Conservation (phyloP, 106 monocot species). For the Xerophyta viscosa region DNA sequence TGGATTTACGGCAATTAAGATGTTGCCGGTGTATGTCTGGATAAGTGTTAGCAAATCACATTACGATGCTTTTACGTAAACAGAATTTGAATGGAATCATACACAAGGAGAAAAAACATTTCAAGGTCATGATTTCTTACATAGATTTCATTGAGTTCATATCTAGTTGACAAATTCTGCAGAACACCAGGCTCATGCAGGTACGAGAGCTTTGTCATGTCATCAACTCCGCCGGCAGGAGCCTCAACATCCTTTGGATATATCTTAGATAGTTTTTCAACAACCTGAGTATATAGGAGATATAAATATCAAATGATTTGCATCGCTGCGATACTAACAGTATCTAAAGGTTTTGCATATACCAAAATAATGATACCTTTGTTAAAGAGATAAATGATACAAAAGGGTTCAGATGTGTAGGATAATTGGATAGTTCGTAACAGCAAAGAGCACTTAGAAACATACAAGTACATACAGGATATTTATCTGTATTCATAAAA, state of each 20-base stretch:
- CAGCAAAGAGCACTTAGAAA: too few relatives aligned
- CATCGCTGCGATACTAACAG: neutral
- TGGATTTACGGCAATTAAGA: conserved; percentile 76
- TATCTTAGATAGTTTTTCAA: conserved; percentile 47
- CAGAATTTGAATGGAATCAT: neutral
- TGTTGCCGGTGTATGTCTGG: conserved; percentile 83
- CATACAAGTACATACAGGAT: too few relatives aligned
- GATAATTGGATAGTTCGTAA: too few relatives aligned
- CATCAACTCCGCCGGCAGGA: conserved; percentile 75
- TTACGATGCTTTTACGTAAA: too few relatives aligned
- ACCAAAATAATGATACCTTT: neutral
- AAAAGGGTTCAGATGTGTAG: too few relatives aligned
- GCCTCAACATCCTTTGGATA: conserved; percentile 78
- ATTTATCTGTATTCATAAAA: too few relatives aligned
- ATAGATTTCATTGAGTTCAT: conserved; percentile 81
- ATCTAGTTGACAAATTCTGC: conserved; percentile 65
- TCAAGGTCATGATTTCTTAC: conserved; percentile 19
- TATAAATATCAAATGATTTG: neutral
- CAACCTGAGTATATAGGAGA: conserved; percentile 28
- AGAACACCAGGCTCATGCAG: conserved; percentile 75
- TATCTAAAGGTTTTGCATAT: neutral
- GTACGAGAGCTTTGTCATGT: conserved; percentile 85
- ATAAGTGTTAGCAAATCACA: neutral
- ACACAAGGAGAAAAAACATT: neutral
- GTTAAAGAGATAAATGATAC: too few relatives aligned